Evolutionary conservation across 169 alveolate genomes (phyloP).

Genomic region (Miamiensis avidus): DNA sequence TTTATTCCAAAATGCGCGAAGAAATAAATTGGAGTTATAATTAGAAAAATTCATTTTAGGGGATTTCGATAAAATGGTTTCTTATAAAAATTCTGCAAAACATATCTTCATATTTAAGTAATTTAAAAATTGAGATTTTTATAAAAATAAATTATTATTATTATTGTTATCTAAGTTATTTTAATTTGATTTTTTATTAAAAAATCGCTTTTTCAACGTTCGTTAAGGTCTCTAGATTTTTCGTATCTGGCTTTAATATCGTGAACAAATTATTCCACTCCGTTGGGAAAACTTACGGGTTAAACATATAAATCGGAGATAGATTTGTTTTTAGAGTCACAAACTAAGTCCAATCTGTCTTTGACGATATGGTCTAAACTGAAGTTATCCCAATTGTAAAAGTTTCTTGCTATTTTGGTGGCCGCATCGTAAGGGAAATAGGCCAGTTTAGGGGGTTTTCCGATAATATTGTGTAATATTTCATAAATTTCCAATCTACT

Average conservation of each 20-base stretch:
- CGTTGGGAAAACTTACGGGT: conserved; percentile 40
- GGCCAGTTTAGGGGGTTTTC: conserved; percentile 52
- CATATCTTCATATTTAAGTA: no score
- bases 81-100: no score
- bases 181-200: no score
- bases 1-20: no score
- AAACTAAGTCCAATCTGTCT: conserved; percentile 37
- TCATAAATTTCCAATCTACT: conserved; percentile 49
- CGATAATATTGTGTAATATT: conserved; percentile 43
- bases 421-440: conserved; percentile 24
- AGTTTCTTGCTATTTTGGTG: conserved; percentile 32
- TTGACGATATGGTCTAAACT: conserved; percentile 35
- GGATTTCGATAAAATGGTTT: no score
- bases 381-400: conserved; percentile 42
- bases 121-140: no score
- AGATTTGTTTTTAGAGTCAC: conserved; percentile 17
- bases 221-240: not conserved
- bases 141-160: no score
- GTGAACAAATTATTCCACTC: conserved; percentile 29
- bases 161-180: not conserved
- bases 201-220: not conserved
- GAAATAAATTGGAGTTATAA: no score
- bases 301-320: conserved; percentile 41
- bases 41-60: no score
- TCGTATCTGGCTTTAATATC: conserved; percentile 27